A percentile compares a stretch with the other conserved stretches of the same genome.
phyloP scores from a whole-genome alignment of 2,329 filamentous ascomycete genomes.

The Pyrenochaeta sp. region DNA sequence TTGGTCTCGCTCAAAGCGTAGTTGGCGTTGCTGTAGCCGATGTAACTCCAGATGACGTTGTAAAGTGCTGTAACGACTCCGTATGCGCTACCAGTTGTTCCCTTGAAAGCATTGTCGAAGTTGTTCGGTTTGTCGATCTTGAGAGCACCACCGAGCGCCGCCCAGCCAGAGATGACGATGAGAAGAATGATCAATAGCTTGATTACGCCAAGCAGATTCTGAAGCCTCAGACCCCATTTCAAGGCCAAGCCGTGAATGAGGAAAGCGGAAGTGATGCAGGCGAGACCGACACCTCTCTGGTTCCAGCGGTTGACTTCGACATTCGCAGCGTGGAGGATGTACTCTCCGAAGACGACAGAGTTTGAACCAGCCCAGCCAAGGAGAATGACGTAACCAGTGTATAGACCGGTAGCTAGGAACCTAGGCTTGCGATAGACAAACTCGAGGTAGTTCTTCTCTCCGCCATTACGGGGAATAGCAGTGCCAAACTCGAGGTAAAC shows the following conservation, averaged over 20 bases:
- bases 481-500: constrained; percentile 74
- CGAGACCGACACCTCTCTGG: constrained; percentile 71
- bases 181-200: constrained; percentile 73
- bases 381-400: constrained; percentile 68
- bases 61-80: constrained; percentile 74
- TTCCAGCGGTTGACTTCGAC: constrained; percentile 72
- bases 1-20: constrained; percentile 72
- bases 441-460: constrained; percentile 74
- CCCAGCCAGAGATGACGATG: constrained; percentile 70
- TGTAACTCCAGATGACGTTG: constrained; percentile 76
- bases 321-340: constrained; percentile 71
- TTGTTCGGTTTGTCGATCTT: constrained; percentile 70
- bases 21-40: constrained; percentile 74
- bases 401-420: constrained; percentile 69
- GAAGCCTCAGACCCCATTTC: constrained; percentile 72
- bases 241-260: constrained; percentile 70
- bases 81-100: constrained; percentile 72
- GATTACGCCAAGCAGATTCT: constrained; percentile 71
- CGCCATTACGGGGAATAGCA: constrained; percentile 70
- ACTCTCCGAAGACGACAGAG: constrained; percentile 74
- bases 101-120: constrained; percentile 70
- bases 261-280: constrained; percentile 71
- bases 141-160: constrained; percentile 68
- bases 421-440: constrained; percentile 68
- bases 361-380: constrained; percentile 72